phyloP scores from a whole-genome alignment of 2,329 filamentous ascomycete species.

The Sporothrix mexicana region DNA sequence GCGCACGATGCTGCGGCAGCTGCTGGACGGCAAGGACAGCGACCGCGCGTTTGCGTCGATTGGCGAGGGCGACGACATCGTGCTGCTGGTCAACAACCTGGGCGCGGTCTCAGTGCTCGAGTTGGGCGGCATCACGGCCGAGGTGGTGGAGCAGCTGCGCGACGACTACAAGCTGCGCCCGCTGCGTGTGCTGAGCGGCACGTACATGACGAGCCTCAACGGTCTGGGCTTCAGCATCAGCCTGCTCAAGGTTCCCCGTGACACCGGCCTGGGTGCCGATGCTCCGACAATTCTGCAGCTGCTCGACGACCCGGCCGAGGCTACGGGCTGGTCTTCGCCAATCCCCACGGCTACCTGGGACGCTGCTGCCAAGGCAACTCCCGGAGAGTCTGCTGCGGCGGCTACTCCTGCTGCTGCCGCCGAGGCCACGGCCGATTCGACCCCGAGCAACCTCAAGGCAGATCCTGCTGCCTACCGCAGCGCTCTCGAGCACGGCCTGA shows the following conservation, averaged over 20 bases:
- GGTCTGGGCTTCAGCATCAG: slow-evolving; percentile 77
- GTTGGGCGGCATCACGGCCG: slow-evolving; percentile 71
- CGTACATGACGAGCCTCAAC: slow-evolving; percentile 80
- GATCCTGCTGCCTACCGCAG: slow-evolving; percentile 58
- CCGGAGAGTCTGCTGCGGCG: slow-evolving; percentile 41
- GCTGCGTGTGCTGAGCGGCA: slow-evolving; percentile 69
- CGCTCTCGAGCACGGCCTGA: slow-evolving; percentile 62
- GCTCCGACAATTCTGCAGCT: slow-evolving; percentile 70
- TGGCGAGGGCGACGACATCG: slow-evolving; percentile 66
- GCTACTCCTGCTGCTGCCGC: slow-evolving; percentile 58
- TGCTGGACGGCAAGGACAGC: slow-evolving; percentile 68
- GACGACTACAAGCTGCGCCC: slow-evolving; percentile 64
- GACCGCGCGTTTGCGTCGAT: slow-evolving; percentile 74
- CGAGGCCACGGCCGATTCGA: slow-evolving; percentile 42
- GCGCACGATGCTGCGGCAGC: slow-evolving; percentile 70
- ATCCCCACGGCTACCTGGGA: slow-evolving; percentile 69
- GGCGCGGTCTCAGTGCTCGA: slow-evolving; percentile 78
- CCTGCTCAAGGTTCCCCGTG: slow-evolving; percentile 65
- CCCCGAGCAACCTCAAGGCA: slow-evolving; percentile 57
- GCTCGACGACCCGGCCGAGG: slow-evolving; percentile 72
- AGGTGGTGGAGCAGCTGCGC: slow-evolving; percentile 69
- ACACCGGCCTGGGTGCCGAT: slow-evolving; percentile 62
- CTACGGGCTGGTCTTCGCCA: slow-evolving; percentile 71
- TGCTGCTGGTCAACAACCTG: slow-evolving; percentile 76
- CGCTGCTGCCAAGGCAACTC: slow-evolving; percentile 49